Evolutionary conservation across 179 eudicot species (phyloP).

Genomic region (Beta lomatogona): DNA sequence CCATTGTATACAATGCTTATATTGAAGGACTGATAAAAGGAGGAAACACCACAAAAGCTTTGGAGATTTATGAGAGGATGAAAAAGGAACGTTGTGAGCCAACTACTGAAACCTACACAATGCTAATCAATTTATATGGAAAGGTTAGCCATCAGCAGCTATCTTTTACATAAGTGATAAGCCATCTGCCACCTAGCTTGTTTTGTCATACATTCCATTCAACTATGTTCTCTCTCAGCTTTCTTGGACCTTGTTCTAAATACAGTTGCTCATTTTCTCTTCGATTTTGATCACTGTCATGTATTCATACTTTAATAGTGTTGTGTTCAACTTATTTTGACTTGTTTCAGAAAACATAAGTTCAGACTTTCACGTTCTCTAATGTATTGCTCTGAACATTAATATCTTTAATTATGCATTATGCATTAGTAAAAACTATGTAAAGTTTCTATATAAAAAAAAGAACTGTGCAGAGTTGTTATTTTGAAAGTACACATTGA

Average conservation of each 20-base stretch:
- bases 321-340: no score
- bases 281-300: not conserved
- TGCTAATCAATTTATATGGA: constrained; percentile 79
- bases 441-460: no score
- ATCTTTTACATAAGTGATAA: not conserved
- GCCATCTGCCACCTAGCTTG: not conserved
- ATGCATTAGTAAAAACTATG: no score
- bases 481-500: no score
- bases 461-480: no score
- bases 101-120: constrained; percentile 71
- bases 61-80: constrained; percentile 65
- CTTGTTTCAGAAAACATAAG: no score
- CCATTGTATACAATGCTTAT: constrained; percentile 71
- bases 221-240: not conserved
- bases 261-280: not conserved
- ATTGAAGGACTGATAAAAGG: constrained; percentile 54
- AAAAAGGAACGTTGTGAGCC: constrained; percentile 61
- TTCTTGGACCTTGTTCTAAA: not conserved
- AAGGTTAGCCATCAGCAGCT: constrained; percentile 42
- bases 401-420: no score
- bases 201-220: not conserved
- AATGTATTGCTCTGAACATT: no score
- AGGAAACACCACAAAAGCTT: constrained; percentile 46
- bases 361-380: no score
- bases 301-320: not conserved